Base-by-base conservation (phyloP, 1,139 yeast species). In the Geotrichum klebahnii region DNA sequence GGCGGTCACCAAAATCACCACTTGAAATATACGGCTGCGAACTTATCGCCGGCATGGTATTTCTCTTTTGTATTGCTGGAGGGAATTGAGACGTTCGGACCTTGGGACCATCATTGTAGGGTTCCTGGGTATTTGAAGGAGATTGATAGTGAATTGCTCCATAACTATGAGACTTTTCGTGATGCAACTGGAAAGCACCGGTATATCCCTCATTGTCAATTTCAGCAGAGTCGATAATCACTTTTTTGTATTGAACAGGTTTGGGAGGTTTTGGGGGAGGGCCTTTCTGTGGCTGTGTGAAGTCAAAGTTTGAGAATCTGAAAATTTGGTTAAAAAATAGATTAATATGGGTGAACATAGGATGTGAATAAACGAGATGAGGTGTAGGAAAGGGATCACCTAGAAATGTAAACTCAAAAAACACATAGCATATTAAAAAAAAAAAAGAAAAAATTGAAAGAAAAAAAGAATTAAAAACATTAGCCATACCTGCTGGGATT, bases 201-300 rank as follows among this genome's bases (percentile, higher is more conserved):
- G 38, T 4, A 28, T 10, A 3, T n/a, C 26, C n/a, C 14, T 39
- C 43, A 5, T 19, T 31, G 20, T 24, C 22, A 22, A 23, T 17
- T 16, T 32, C 10, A 4, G 24, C 16, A 4, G 43, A 22, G 31
- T 31, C 31, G 10, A 29, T 23, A 14, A 31, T 14, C 5, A 39
- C 28, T 31, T 32, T 39, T 14, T 32, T 38, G 39, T 46, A 46
- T 12, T 46, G 49, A 4, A 24, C 10, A n/a, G 49, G 44, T 23
- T 46, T 45, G 19, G 37, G 35, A n/a, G 44, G 32, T 16, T 45
- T 39, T n/a, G 38, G 20, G 10, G 36, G 44, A 12, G 39, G 39
- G 3, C 28, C n/a, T 5, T 16, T 39, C 6, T 5, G 26, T 24
- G 14, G 41, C 28, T 23, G 35, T 6, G 48, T 8, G 14, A 19